Base-by-base conservation (phyloP, 2,329 filamentous ascomycete species). In the Epichloe brachyelytri region DNA sequence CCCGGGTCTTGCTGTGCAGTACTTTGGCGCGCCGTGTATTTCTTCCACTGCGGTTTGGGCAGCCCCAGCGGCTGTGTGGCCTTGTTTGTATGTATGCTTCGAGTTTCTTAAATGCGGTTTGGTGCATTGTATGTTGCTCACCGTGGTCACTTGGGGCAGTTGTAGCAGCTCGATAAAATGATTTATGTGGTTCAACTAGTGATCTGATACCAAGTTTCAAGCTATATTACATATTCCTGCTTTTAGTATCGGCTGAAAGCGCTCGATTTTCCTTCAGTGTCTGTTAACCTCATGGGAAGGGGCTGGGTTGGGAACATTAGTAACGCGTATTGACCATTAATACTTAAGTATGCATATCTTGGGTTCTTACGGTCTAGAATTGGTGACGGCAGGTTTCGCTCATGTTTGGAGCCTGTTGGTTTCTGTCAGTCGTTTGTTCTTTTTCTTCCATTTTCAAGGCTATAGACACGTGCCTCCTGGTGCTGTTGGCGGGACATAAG, bases 401-500 rank as follows among this genome's bases (percentile, higher is more conserved):
- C 93, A 70, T 86, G 97, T 77, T 97, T 97, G 57, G 88, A 95
- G 59, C 89, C 88, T 95, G 59, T 44, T 54, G 54, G 51, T 17
- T 40, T 30, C 2, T 17, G 19, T 61, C 43, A 63, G 54, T 46
- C 10, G 10, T 43, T 36, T 33, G n/a, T 15, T 34, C 51, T 38
- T 40, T 41, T 43, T 45, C 19, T 26, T 33, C 14, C 39, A 5
- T 48, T 12, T 20, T n/a, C 34, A n/a, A 14, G 5, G 20, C 20
- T 19, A 17, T 8, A 19, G 43, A 11, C 26, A 47, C 78, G 57
- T 74, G 93, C 91, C 93, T 77, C 93, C 93, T 11, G 93, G 93
- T 39, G 93, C 91, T 41, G 88, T 95, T 14, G 93, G 93, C 57
- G 85, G 80, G 59, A 80, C 76, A 67, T 95, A 97, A 34, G 93